A percentile compares a stretch with the other conserved stretches of the same genome.
Conservation (phyloP, 345 rosid species). For the Acer campestre region DNA sequence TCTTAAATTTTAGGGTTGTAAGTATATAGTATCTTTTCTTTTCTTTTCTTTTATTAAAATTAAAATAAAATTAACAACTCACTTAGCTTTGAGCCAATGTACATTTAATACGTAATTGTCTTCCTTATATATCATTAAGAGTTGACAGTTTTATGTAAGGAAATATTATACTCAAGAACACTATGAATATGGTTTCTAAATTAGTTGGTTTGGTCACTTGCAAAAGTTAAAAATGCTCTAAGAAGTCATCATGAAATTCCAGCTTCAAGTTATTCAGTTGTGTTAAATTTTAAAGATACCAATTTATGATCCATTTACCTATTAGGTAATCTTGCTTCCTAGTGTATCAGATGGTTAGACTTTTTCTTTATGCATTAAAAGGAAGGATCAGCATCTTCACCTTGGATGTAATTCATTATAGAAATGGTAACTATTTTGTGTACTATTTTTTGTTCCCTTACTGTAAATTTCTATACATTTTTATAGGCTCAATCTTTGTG, state of each 20-base stretch:
- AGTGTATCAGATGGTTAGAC: background rate
- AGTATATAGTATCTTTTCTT: background rate
- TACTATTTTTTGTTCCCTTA: background rate
- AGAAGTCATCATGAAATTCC: background rate
- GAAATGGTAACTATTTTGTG: background rate
- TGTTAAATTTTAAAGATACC: background rate
- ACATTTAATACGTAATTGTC: background rate
- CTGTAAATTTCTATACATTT: background rate
- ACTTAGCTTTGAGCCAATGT: background rate
- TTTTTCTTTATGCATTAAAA: background rate
- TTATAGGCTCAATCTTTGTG: background rate
- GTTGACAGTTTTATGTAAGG: background rate
- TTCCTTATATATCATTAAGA: background rate
- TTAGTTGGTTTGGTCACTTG: background rate
- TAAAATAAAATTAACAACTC: background rate
- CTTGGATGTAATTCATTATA: background rate
- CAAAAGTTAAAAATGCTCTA: background rate
- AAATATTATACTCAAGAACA: background rate
- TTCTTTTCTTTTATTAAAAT: background rate
- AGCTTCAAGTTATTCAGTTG: background rate
- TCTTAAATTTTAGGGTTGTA: background rate
- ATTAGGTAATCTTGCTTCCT: background rate
- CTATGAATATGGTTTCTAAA: background rate
- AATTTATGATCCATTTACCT: background rate
- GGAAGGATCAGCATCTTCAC: background rate